Conservation (phyloP, 257 asterid species). For the Nicotiana obtusifolia region DNA sequence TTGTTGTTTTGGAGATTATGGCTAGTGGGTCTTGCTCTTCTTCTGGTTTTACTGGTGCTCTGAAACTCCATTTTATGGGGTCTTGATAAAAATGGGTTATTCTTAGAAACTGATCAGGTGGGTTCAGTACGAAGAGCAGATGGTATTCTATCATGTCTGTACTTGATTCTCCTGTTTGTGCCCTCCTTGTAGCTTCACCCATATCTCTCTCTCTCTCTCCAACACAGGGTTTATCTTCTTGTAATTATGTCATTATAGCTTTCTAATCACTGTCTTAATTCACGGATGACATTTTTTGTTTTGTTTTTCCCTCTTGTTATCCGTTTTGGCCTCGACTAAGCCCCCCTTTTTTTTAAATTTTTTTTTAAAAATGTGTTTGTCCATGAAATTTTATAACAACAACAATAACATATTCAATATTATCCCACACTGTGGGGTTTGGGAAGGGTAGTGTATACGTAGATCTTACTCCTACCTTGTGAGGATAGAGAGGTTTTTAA, state of each 20-base stretch:
- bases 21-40: background rate
- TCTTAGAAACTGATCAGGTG: background rate
- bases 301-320: too few species aligned
- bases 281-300: too few species aligned
- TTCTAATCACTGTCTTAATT: background rate
- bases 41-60: background rate
- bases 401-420: too few species aligned
- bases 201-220: background rate
- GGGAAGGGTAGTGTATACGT: too few species aligned
- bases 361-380: too few species aligned
- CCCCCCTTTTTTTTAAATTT: too few species aligned
- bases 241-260: background rate
- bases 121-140: background rate
- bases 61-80: conserved; percentile 24
- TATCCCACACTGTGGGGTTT: too few species aligned
- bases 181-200: background rate
- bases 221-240: background rate
- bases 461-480: too few species aligned
- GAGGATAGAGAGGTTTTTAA: too few species aligned
- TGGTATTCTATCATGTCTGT: background rate
- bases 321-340: too few species aligned
- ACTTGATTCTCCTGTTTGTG: conserved; percentile 6
- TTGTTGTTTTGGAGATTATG: background rate
- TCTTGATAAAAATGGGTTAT: conserved; percentile 4
- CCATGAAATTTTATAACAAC: too few species aligned